Conservation (phyloP, 139 green algal genomes). For the Gonium pectorale region DNA sequence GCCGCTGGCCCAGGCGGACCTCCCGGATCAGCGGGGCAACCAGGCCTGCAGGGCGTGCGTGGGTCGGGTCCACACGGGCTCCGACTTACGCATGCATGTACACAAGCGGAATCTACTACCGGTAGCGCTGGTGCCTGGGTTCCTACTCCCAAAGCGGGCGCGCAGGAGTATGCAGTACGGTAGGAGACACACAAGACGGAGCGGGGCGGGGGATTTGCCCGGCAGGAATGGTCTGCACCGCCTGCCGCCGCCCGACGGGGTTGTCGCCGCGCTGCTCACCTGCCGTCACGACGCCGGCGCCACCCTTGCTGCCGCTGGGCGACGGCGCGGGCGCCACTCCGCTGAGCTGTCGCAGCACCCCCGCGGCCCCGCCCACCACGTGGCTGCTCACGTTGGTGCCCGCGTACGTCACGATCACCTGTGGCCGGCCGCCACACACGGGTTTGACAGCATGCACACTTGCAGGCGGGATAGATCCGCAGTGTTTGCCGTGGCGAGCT, state of each 20-base stretch:
- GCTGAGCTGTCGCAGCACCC: neutral
- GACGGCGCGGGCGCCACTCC: neutral
- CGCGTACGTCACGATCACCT: slow-evolving; percentile 5
- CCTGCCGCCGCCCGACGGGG: no score
- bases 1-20: neutral
- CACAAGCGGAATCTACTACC: neutral
- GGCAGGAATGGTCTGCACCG: neutral
- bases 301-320: neutral
- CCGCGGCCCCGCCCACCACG: neutral
- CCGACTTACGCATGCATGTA: neutral
- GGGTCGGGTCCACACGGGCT: neutral
- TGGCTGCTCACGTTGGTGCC: neutral
- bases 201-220: no score
- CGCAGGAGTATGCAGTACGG: no score
- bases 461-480: no score
- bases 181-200: no score
- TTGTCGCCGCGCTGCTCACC: neutral
- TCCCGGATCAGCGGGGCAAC: slow-evolving; percentile 27
- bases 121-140: neutral
- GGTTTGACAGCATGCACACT: no score
- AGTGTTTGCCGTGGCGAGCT: no score
- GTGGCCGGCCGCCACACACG: no score
- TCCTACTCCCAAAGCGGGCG: neutral
- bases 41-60: neutral
- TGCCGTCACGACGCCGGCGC: neutral